These are phyloP conservation scores for Groenewaldozyma auringiensis DNA, from an alignment of 1,139 yeast species.

Conservation along the genomic window DNA sequence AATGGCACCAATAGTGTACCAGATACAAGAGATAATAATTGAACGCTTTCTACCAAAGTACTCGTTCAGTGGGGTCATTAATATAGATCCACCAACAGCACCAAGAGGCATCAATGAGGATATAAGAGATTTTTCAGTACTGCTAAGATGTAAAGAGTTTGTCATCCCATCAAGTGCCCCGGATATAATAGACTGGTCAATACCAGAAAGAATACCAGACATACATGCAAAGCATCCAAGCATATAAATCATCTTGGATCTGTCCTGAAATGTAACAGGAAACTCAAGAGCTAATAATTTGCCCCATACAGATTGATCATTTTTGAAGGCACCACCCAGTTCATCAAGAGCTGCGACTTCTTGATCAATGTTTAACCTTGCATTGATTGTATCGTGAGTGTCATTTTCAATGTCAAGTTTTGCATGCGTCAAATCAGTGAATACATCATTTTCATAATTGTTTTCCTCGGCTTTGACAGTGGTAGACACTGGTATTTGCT, in stretches of 20 bases:
- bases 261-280: neutral
- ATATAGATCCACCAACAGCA: slow-evolving; percentile 33
- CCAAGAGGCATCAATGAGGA: slow-evolving; percentile 55
- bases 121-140: slow-evolving; percentile 31
- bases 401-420: neutral
- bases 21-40: slow-evolving; percentile 45
- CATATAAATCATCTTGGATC: neutral
- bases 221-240: slow-evolving; percentile 40
- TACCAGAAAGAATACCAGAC: slow-evolving; percentile 55
- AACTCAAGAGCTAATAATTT: neutral
- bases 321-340: neutral
- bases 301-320: neutral
- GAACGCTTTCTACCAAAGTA: slow-evolving; percentile 46
- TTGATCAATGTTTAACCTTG: neutral
- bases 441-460: neutral
- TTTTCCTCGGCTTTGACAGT: no score
- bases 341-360: neutral
- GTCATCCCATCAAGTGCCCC: slow-evolving; percentile 51
- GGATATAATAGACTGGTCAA: slow-evolving; percentile 49
- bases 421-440: neutral
- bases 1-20: slow-evolving; percentile 51
- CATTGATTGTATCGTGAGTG: neutral
- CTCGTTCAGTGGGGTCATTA: slow-evolving; percentile 31
- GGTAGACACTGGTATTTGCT: no score
- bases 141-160: slow-evolving; percentile 42